Evolutionary conservation across 225 moss, liverwort and hornwort species (phyloP).

Genomic region (Asterella californica): DNA sequence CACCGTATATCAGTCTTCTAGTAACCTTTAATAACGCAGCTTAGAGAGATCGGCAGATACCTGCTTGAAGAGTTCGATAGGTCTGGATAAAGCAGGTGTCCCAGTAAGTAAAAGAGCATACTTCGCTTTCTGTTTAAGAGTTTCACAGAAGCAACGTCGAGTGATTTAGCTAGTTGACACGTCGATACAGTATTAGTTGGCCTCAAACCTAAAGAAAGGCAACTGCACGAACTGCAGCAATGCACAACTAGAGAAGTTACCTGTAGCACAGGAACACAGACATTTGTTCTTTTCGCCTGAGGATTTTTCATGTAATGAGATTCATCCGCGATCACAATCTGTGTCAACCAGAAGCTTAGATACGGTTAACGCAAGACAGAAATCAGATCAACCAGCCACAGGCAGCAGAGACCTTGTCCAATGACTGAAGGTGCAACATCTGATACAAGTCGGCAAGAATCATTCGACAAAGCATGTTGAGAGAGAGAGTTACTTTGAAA

Average conservation of each 20-base stretch:
- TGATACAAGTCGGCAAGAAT: background rate
- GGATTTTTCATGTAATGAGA: constrained; percentile 98
- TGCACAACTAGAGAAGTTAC: constrained; percentile 30
- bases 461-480: background rate
- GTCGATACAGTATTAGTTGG: background rate
- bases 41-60: constrained; percentile 28
- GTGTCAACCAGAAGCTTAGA: constrained; percentile 11
- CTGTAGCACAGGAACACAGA: constrained; percentile 92
- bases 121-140: constrained; percentile 74
- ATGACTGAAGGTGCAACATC: background rate
- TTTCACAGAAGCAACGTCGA: background rate
- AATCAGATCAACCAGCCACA: background rate
- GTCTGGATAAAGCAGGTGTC: constrained; percentile 93
- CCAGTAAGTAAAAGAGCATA: constrained; percentile 92
- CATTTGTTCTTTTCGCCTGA: constrained; percentile 87
- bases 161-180: background rate
- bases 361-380: no score
- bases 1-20: background rate
- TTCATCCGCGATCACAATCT: constrained; percentile 98
- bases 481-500: constrained; percentile 62
- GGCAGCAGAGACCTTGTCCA: background rate
- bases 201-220: background rate
- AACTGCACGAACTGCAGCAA: background rate
- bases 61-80: constrained; percentile 98
- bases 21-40: no score